Percentiles rank a stretch among this genome's conserved stretches.
These are phyloP conservation scores for Claviceps pusilla DNA, from an alignment of 2,329 filamentous ascomycete species.

Conservation along the genomic window DNA sequence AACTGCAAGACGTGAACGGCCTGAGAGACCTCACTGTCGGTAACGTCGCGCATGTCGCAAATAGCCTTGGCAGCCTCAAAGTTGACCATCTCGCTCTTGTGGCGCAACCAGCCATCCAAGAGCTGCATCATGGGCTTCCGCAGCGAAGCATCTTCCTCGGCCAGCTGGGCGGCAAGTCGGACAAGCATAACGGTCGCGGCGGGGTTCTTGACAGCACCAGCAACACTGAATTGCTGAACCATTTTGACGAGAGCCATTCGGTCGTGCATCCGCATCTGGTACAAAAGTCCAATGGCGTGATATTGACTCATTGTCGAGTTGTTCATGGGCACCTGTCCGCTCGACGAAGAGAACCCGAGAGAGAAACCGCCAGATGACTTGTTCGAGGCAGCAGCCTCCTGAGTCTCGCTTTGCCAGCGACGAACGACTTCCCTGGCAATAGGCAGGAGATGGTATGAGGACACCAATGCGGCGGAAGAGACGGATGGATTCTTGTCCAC, in stretches of 20 bases:
- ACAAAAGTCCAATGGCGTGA: conserved; percentile 90
- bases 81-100: conserved; percentile 99
- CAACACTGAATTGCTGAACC: conserved; percentile 95
- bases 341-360: conserved; percentile 75
- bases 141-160: conserved; percentile 79
- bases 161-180: conserved; percentile 78
- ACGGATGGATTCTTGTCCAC: conserved; percentile 98
- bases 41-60: conserved; percentile 84
- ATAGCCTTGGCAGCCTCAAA: conserved; percentile 98
- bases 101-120: conserved; percentile 87
- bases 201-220: conserved; percentile 87
- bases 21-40: conserved; percentile 78
- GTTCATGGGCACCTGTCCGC: conserved; percentile 61
- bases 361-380: conserved; percentile 86
- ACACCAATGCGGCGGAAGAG: conserved; percentile 87
- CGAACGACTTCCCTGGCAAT: conserved; percentile 90
- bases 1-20: conserved; percentile 91
- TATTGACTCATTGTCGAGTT: conserved; percentile 98
- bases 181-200: conserved; percentile 87
- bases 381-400: conserved; percentile 80
- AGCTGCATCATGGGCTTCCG: conserved; percentile 95
- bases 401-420: conserved; percentile 96
- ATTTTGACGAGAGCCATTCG: conserved; percentile 98
- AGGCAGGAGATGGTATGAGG: conserved; percentile 92
- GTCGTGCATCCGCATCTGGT: conserved; percentile 95